These are phyloP conservation scores for Papiliotrema fonsecae DNA, from an alignment of 1,284 basidiomycete species.

Conservation along the genomic window DNA sequence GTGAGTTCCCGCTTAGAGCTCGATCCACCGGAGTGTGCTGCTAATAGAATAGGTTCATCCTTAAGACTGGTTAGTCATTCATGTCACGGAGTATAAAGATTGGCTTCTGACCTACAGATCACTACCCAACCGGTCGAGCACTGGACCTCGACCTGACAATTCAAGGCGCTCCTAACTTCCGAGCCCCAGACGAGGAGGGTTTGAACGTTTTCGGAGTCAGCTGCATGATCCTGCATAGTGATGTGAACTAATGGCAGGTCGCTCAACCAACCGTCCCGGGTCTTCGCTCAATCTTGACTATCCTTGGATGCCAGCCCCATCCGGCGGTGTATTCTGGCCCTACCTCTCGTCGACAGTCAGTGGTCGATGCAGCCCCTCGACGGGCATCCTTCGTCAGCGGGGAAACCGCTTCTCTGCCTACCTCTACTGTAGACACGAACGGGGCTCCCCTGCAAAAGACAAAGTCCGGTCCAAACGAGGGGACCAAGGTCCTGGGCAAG, in stretches of 20 bases:
- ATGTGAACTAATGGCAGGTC: conserved; percentile 31
- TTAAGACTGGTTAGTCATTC: conserved; percentile 65
- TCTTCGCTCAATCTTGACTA: conserved; percentile 81
- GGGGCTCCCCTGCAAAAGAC: conserved; percentile 11
- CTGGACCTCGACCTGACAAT: conserved; percentile 87
- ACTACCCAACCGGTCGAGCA: conserved; percentile 80
- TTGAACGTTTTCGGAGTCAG: conserved; percentile 78
- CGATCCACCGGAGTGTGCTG: background rate
- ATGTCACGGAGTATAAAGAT: conserved; percentile 2
- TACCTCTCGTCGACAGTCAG: conserved; percentile 6
- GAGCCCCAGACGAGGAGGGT: conserved; percentile 67
- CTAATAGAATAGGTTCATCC: conserved; percentile 58
- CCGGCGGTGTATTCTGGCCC: conserved; percentile 3
- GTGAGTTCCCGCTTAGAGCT: conserved; percentile 20
- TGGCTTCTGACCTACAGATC: conserved; percentile 58
- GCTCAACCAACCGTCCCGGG: conserved; percentile 95
- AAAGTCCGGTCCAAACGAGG: conserved; percentile 2
- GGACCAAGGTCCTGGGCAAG: conserved; percentile 1
- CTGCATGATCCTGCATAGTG: background rate
- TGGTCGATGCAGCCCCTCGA: conserved; percentile 2
- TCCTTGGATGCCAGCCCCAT: conserved; percentile 69
- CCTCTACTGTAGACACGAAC: background rate
- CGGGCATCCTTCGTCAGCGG: background rate
- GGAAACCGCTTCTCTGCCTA: background rate
- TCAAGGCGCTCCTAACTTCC: conserved; percentile 89